These are phyloP conservation scores for Actinidia arguta DNA, from an alignment of 179 eudicot species.

Conservation along the genomic window DNA sequence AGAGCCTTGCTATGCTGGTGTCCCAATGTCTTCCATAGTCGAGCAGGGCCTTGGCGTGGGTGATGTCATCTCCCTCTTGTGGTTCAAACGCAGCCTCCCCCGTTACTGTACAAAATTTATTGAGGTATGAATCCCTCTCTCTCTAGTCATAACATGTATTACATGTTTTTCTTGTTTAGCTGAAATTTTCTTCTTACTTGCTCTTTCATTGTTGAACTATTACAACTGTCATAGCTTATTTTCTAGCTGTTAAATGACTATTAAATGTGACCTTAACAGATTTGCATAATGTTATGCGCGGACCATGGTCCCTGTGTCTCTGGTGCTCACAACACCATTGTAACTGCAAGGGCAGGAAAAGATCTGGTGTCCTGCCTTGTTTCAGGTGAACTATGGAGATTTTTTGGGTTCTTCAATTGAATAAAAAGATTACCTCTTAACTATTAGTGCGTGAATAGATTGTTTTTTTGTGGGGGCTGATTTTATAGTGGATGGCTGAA, in stretches of 20 bases:
- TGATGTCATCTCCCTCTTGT: conserved; percentile 94
- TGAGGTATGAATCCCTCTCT: conserved; percentile 58
- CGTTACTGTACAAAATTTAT: conserved; percentile 95
- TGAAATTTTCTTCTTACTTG: neutral
- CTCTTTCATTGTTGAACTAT: neutral
- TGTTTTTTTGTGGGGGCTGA: neutral
- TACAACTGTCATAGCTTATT: neutral
- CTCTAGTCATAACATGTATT: conserved; percentile 1
- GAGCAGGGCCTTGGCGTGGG: conserved; percentile 97
- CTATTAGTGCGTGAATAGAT: neutral
- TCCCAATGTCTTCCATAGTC: conserved; percentile 94
- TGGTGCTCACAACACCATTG: conserved; percentile 98
- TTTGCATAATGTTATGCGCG: conserved; percentile 97
- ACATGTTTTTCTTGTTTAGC: neutral
- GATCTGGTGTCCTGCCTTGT: conserved; percentile 98
- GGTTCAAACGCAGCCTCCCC: conserved; percentile 99
- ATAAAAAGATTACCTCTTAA: neutral
- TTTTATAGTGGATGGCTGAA: conserved; percentile 9
- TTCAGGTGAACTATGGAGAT: conserved; percentile 56
- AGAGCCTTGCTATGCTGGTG: conserved; percentile 98
- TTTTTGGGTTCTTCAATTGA: neutral
- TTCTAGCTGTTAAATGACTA: conserved; percentile 9
- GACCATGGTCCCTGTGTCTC: conserved; percentile 99
- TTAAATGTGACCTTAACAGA: conserved; percentile 48
- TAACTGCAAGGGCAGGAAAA: conserved; percentile 99